A percentile compares a stretch with the other conserved stretches of the same genome.
phyloP scores from a whole-genome alignment of 805 yeast genomes.

The Danielia reshetovae region DNA sequence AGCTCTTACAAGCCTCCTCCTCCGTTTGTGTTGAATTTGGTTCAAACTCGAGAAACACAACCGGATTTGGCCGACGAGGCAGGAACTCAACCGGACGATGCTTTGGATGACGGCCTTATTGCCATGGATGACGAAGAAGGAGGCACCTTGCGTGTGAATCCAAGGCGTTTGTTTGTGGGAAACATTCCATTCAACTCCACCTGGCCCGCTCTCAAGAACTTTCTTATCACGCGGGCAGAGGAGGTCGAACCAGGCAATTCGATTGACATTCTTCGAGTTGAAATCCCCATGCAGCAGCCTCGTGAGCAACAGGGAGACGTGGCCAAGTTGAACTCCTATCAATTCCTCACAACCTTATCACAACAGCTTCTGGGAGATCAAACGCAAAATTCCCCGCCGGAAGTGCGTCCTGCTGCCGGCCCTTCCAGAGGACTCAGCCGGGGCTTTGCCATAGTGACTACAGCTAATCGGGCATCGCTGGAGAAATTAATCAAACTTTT shows the following conservation, averaged over 20 bases:
- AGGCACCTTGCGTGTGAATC: constrained; percentile 33
- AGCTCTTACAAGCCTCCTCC: constrained; percentile 17
- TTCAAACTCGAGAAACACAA: constrained; percentile 4
- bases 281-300: constrained; percentile 30
- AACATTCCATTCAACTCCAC: constrained; percentile 49
- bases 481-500: constrained; percentile 45
- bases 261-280: constrained; percentile 31
- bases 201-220: constrained; percentile 30
- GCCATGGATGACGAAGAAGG: constrained; percentile 22
- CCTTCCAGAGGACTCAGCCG: constrained; percentile 22
- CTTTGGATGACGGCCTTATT: constrained; percentile 11
- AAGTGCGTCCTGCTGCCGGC: not conserved
- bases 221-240: constrained; percentile 20
- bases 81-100: no score
- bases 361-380: not conserved
- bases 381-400: not conserved
- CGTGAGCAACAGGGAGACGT: not conserved
- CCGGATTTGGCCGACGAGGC: not conserved
- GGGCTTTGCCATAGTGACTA: constrained; percentile 66
- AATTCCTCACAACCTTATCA: not conserved
- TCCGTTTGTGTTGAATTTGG: constrained; percentile 26
- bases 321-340: constrained; percentile 1
- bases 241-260: constrained; percentile 25
- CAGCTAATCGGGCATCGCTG: constrained; percentile 44
- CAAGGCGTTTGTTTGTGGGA: constrained; percentile 48